Conservation (phyloP, 2,329 filamentous ascomycete species). For the Neoarthrinium moseri region DNA sequence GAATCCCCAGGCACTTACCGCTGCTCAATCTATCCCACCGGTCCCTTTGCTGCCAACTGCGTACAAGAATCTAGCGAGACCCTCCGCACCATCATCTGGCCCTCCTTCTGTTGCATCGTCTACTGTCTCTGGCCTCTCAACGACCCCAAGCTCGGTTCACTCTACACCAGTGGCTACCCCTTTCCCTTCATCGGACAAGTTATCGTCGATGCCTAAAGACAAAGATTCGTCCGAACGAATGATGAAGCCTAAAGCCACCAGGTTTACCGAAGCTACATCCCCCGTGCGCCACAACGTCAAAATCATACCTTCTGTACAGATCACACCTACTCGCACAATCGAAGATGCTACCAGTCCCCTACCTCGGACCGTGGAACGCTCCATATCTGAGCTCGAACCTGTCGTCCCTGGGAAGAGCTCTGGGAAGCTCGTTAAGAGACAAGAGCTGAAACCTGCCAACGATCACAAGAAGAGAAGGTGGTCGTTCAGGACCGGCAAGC, state of each 20-base stretch:
- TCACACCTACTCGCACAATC: no score
- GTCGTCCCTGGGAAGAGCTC: background rate
- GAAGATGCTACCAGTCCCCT: no score
- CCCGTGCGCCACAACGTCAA: no score
- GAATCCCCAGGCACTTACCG: conserved; percentile 13
- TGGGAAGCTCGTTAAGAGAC: background rate
- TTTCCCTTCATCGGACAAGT: background rate
- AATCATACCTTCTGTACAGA: no score
- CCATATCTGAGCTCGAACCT: no score
- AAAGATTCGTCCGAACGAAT: background rate
- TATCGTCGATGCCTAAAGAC: background rate
- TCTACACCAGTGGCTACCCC: conserved; percentile 15
- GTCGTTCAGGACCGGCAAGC: background rate
- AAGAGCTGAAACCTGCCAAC: background rate
- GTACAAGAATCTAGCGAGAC: background rate
- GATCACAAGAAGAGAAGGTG: conserved; percentile 2
- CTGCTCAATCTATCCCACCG: conserved; percentile 13
- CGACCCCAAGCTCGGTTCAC: conserved; percentile 16
- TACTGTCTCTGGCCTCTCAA: conserved; percentile 22
- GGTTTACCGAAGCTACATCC: no score
- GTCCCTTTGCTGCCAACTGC: conserved; percentile 11
- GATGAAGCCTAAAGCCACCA: background rate
- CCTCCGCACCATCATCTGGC: conserved; percentile 11
- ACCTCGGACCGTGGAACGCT: no score
- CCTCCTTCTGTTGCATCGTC: conserved; percentile 22